A percentile compares a stretch with the other conserved stretches of the same genome.
These are phyloP conservation scores for Eutrema japonicum DNA, from an alignment of 345 rosid genomes.

Conservation along the genomic window DNA sequence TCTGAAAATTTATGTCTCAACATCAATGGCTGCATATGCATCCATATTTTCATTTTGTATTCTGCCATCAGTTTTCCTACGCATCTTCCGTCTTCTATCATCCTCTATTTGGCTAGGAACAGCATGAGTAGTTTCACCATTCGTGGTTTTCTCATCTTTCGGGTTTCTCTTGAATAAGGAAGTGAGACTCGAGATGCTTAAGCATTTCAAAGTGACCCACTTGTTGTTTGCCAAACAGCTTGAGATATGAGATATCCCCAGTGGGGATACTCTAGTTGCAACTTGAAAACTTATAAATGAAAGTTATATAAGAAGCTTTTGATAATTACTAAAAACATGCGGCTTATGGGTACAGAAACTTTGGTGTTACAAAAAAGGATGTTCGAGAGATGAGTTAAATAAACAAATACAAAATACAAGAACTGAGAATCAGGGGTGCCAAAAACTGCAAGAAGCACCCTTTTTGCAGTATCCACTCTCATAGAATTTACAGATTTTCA, in stretches of 20 bases:
- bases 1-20: conserved; percentile 68
- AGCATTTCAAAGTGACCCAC: conserved; percentile 87
- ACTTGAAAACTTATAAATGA: neutral
- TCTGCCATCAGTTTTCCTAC: conserved; percentile 56
- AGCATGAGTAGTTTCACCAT: conserved; percentile 45
- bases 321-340: neutral
- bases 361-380: conserved; percentile 34
- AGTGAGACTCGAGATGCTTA: conserved; percentile 77
- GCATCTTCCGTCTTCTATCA: conserved; percentile 55
- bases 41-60: conserved; percentile 46
- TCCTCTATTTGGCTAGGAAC: conserved; percentile 43
- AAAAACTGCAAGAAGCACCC: conserved; percentile 78
- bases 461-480: conserved; percentile 75
- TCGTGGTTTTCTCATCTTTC: conserved; percentile 37
- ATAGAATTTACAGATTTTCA: conserved; percentile 72
- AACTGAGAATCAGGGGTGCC: conserved; percentile 60
- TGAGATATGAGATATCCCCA: neutral
- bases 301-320: neutral
- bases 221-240: conserved; percentile 66
- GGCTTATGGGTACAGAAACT: conserved; percentile 18
- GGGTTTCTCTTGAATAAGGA: conserved; percentile 58
- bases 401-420: conserved; percentile 33
- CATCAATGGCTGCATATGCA: conserved; percentile 83
- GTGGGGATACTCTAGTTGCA: no score
- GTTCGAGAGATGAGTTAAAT: conserved; percentile 24